Evolutionary conservation across 345 rosid species (phyloP), one percentile per base, ranked within the genome.

Genomic region (Camelina neglecta): DNA sequence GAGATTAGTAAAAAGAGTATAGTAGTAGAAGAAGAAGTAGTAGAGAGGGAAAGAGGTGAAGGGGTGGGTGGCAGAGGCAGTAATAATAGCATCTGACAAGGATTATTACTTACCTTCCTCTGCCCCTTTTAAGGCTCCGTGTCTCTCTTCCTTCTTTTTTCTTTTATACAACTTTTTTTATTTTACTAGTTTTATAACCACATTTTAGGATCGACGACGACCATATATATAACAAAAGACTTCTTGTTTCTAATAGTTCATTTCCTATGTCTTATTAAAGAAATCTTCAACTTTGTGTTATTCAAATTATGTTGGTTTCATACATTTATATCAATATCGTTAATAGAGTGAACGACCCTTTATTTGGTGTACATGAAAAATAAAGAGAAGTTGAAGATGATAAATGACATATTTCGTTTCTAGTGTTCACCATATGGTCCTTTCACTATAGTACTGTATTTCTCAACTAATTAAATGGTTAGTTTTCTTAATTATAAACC

Each of bases 51-150:
- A 53, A 9, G 21, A 12, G 29, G 41, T 45, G 49, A 51, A 50
- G 13, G 54, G 67, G 76, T 73, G 60, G 75, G 73, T 80, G 91
- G 88, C 83, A 86, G 84, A 76, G 24, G 80, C 75, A 82, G 96
- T 92, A 88, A 92, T 79, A 85, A 83, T 71, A 23, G 73, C 33
- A 29, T 24, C 88, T 88, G 93, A 87, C 89, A 86, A 67, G 88
- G 86, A 86, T 78, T 76, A 84, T 83, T 83, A 79, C 83, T 77
- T 71, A 65, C 73, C 72, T 65, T 58, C 76, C 72, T 65, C 80
- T 77, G 72, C 49, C 64, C 58, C 70, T 72, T 78, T 60, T 62
- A 78, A 51, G 70, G 74, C 81, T 78, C 73, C 65, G 69, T 71
- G 68, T 59, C 66, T 41, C 18, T 60, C 4, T 61, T 39, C 20